These are phyloP conservation scores for Litchi chinensis DNA, from an alignment of 345 rosid genomes.

Conservation along the genomic window DNA sequence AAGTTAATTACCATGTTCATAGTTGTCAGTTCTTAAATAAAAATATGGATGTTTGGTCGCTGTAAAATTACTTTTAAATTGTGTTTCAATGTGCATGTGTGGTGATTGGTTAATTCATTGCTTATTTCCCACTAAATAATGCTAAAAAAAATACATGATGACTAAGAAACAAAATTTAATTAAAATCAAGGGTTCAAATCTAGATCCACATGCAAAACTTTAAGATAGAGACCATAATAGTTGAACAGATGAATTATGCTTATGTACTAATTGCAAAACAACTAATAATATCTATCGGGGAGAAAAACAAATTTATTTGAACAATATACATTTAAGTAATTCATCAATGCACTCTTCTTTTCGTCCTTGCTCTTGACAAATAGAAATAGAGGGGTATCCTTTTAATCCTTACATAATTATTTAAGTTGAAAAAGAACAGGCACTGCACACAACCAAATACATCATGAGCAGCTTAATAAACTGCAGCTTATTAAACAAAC, in stretches of 20 bases:
- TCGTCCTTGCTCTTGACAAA: not conserved
- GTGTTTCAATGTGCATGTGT: not conserved
- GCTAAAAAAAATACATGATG: not conserved
- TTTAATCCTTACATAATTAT: not conserved
- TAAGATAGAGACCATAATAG: constrained; percentile 6
- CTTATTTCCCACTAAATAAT: not conserved
- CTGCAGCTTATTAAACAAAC: not conserved
- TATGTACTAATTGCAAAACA: not conserved
- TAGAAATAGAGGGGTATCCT: not conserved
- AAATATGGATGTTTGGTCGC: not conserved
- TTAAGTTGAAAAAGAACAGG: not conserved
- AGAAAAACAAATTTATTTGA: not conserved
- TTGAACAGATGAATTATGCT: not conserved
- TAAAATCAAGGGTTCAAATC: not conserved
- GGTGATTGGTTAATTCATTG: not conserved
- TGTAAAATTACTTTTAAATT: not conserved
- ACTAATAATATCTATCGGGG: not conserved
- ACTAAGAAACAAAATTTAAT: not conserved
- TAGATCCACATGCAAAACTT: constrained; percentile 2
- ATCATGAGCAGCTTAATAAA: not conserved
- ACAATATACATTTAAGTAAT: not conserved
- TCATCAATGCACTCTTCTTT: not conserved
- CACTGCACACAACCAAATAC: not conserved
- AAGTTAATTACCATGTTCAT: not conserved
- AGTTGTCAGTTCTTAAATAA: not conserved